Base-by-base conservation (phyloP, 345 rosid species). In the Aegle marmelos region DNA sequence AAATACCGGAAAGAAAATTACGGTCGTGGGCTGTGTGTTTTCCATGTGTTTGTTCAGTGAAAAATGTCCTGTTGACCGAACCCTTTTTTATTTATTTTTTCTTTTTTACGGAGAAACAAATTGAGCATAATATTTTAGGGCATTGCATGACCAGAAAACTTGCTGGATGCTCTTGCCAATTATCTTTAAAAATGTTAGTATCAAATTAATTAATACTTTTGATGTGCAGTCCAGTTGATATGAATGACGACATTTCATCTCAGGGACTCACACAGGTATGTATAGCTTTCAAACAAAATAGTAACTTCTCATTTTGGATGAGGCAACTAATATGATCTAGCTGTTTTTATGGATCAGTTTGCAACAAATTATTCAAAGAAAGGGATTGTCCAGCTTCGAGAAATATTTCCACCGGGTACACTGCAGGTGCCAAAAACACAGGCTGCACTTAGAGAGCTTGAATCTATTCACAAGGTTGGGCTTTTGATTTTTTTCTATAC, bases 391-490 rank as follows among this genome's bases (percentile, higher is more conserved):
- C 90, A 79, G 68, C 97, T 95, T 61, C 79, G 82, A 82, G 99
- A 95, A 86, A 92, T 95, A 86, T 91, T 95, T 83, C 86, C 86
- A 36, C 89, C 91, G 0, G 96, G 88, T 78, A 87, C 82, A 37
- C 94, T 93, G 74, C 70, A 80, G 79, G 93, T 93, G 79, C 98
- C 99, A 24, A 85, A 81, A 87, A 90, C 98, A 57, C 91, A 74
- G 41, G 45, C 60, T 62, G 87, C 84, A 74, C 90, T 95, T 74
- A 87, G 85, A 84, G 99, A 95, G 67, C 98, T 93, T 64, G 99
- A 95, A 86, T 95, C 99, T 54, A 82, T 95, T 85, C 94, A 95
- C 88, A 95, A 93, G 98, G 98, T 95, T 73, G 73, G 84, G 63
- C 33, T 11, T 19, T 70, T 74, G 60, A 2, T 2, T 19, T 53